A percentile compares a stretch with the other conserved stretches of the same genome.
These are phyloP conservation scores for Myxozyma nipponensis DNA, from an alignment of 805 yeast species.

Conservation along the genomic window DNA sequence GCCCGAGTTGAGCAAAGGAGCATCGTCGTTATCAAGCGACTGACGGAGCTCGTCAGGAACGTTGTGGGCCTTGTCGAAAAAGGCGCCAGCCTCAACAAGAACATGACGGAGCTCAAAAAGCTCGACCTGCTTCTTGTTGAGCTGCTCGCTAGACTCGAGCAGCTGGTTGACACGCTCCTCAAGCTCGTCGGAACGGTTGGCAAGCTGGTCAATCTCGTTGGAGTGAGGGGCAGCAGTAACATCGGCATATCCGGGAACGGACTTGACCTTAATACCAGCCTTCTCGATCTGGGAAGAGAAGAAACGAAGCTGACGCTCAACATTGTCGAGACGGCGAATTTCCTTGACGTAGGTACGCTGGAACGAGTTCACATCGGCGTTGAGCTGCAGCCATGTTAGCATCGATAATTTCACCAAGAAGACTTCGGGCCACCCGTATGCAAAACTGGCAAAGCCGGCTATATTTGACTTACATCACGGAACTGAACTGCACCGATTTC, in stretches of 20 bases:
- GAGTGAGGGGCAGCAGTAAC: conserved; percentile 44
- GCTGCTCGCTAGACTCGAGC: conserved; percentile 60
- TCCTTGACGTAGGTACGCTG: conserved; percentile 91
- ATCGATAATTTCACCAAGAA: neutral
- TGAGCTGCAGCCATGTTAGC: conserved; percentile 41
- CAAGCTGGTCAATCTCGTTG: conserved; percentile 68
- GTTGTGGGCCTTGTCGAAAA: conserved; percentile 39
- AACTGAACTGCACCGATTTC: conserved; percentile 83
- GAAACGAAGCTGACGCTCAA: conserved; percentile 73
- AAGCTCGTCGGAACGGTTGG: conserved; percentile 56
- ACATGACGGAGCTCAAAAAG: conserved; percentile 71
- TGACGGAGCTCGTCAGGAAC: conserved; percentile 35
- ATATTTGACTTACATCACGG: conserved; percentile 49
- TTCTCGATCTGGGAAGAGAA: conserved; percentile 35
- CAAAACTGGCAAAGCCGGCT: neutral
- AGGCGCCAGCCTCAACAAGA: conserved; percentile 46
- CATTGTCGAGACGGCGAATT: conserved; percentile 74
- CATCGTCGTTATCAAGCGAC: conserved; percentile 38
- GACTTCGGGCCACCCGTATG: neutral
- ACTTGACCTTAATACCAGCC: conserved; percentile 34
- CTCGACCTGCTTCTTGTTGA: conserved; percentile 59
- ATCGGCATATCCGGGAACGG: conserved; percentile 42
- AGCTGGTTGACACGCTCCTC: conserved; percentile 74
- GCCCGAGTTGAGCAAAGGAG: conserved; percentile 40
- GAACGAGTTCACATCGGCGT: conserved; percentile 72